Evolutionary conservation across 1,284 basidiomycete genomes (phyloP).

Genomic region (Fomitopsis palustris): DNA sequence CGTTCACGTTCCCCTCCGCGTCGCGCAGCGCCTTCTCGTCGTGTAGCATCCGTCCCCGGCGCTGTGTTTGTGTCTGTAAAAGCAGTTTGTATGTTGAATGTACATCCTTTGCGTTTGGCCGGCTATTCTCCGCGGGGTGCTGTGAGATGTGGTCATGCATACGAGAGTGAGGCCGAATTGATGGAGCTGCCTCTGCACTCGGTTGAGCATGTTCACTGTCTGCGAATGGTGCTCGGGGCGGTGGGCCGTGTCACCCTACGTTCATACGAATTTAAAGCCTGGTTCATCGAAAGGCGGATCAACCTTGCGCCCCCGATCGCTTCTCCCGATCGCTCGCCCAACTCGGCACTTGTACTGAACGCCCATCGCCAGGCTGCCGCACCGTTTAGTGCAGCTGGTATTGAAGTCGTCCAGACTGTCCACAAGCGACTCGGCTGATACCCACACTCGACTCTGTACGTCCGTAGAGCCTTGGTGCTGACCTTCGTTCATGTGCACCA

Average conservation of each 20-base stretch:
- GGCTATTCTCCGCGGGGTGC: neutral
- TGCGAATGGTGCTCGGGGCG: no score
- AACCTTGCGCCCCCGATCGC: neutral
- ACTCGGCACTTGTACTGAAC: constrained; percentile 2
- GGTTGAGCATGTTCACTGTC: no score
- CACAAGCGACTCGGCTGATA: neutral
- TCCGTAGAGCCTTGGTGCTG: neutral
- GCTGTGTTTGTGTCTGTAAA: neutral
- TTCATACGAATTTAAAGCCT: no score
- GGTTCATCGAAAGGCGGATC: neutral
- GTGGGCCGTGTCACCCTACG: no score
- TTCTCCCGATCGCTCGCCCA: neutral
- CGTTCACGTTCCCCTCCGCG: neutral
- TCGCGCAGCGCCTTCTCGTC: neutral
- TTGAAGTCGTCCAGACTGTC: no score
- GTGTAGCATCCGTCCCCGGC: neutral
- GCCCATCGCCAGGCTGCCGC: neutral
- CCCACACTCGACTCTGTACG: neutral
- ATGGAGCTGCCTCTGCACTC: no score
- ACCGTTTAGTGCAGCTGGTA: no score
- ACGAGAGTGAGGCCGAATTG: no score
- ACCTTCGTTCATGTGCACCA: no score
- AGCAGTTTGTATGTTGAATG: neutral
- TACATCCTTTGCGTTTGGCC: neutral
- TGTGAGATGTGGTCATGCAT: neutral